These are phyloP conservation scores for Skeletonema menzelii DNA, from an alignment of 108 stramenopile species.

Conservation along the genomic window DNA sequence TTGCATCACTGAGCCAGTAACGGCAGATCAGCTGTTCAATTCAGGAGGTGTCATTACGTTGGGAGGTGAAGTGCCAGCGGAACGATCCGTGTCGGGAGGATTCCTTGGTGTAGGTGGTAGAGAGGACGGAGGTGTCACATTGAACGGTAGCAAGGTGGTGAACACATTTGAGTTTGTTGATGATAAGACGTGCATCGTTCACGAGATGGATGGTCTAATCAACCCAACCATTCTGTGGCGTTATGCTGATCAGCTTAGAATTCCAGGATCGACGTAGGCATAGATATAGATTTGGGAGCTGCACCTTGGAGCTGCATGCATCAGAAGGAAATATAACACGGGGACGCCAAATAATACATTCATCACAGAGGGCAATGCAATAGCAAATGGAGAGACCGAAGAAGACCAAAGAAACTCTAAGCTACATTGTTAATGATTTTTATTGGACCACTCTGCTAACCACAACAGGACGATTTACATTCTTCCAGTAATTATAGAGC, in stretches of 20 bases:
- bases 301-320: too few species aligned
- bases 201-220: constrained; percentile 73
- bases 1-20: constrained; percentile 65
- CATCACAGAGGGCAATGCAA: too few species aligned
- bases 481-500: too few species aligned
- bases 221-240: constrained; percentile 75
- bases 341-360: too few species aligned
- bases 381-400: neutral
- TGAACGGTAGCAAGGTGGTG: constrained; percentile 63
- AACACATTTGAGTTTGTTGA: constrained; percentile 52
- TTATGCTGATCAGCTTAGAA: constrained; percentile 77
- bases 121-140: constrained; percentile 67
- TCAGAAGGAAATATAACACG: too few species aligned
- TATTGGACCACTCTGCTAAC: neutral
- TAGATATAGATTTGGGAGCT: too few species aligned
- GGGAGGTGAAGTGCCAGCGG: constrained; percentile 70
- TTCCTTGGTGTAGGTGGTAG: constrained; percentile 77
- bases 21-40: constrained; percentile 50
- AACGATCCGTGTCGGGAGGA: constrained; percentile 60
- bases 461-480: too few species aligned
- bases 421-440: too few species aligned
- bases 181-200: constrained; percentile 51
- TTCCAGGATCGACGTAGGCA: constrained; percentile 53
- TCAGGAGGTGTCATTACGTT: constrained; percentile 68
- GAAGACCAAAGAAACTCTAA: too few species aligned